Evolutionary conservation across 306 rosid species (phyloP).

Genomic region (Vigna reflexopilosa): DNA sequence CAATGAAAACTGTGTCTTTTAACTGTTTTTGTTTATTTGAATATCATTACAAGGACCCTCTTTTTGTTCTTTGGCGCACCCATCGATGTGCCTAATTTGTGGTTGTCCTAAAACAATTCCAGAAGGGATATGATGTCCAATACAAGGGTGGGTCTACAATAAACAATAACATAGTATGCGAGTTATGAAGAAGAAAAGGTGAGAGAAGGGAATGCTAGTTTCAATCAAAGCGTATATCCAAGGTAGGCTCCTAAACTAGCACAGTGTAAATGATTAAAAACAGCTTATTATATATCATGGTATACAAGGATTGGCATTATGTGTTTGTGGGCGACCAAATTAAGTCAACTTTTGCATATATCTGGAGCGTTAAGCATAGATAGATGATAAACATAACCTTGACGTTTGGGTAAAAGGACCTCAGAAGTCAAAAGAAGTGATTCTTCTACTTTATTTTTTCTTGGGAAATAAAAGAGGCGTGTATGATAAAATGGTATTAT

Average conservation of each 20-base stretch:
- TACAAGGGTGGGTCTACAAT: constrained; percentile 2
- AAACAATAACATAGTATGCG: constrained; percentile 3
- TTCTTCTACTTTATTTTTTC: background rate
- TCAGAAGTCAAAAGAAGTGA: background rate
- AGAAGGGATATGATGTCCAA: constrained; percentile 9
- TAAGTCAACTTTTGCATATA: background rate
- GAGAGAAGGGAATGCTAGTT: background rate
- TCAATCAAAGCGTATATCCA: background rate
- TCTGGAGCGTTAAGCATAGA: background rate
- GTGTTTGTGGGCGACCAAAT: background rate
- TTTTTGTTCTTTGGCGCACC: background rate
- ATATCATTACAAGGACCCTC: constrained; percentile 18
- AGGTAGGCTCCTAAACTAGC: background rate
- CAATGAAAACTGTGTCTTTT: constrained; percentile 17
- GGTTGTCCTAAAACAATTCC: constrained; percentile 25
- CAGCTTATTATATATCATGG: background rate
- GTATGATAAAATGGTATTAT: background rate
- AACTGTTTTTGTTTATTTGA: constrained; percentile 27
- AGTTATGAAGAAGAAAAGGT: background rate
- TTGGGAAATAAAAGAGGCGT: background rate
- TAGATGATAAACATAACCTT: background rate
- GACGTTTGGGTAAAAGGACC: background rate
- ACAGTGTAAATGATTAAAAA: background rate
- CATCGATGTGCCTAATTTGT: constrained; percentile 9
- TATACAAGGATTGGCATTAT: too few relatives aligned